Base-by-base conservation (phyloP, 179 eudicot species). In the Silene coronaria region DNA sequence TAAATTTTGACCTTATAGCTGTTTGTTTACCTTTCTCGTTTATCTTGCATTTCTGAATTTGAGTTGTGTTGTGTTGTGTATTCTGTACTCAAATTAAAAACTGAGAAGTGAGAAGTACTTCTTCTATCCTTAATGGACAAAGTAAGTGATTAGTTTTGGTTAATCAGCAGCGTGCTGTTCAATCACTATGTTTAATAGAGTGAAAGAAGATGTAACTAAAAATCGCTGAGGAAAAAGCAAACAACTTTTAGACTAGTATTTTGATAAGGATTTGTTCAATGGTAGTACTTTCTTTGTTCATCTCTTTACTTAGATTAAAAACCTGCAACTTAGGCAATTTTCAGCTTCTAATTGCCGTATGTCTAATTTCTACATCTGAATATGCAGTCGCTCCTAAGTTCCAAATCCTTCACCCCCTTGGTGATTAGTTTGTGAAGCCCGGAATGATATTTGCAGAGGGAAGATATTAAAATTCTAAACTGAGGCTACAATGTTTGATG, bases 401-500 rank as follows among this genome's bases (percentile, higher is more conserved):
- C 86, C 72, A 80, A 83, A 70, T 63, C 24, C 28, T 87, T 84
- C 71, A 88, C 77, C 82, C 70, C 62, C 91, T 86, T 36, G 89
- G 96, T 8, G 82, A 87, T 82, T 88, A 86, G 77, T 91, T 80
- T 83, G 74, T 89, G 60, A 89, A 84, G 68, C 80, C 86, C 75
- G 82, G 70, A 82, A 82, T 27, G 80, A 89, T 66, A 45, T 45
- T 45, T 2, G 51, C 16, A 45, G 51, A 45, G 51, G 51, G 51
- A 45, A 45, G 51, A 45, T 45, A 45, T 11, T 16, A 45, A 45
- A 45, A 0, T 45, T 45, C 51, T 85, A 87, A 71, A 76, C 89
- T 59, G 91, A 89, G 83, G 96, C 93, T 65, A 87, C 93, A 30
- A 89, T 91, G 93, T 85, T 88, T 85, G 93, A 91, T 81, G 91